phyloP scores from a whole-genome alignment of 192 early-diverging fungal genomes.

The Geosiphon pyriformis region DNA sequence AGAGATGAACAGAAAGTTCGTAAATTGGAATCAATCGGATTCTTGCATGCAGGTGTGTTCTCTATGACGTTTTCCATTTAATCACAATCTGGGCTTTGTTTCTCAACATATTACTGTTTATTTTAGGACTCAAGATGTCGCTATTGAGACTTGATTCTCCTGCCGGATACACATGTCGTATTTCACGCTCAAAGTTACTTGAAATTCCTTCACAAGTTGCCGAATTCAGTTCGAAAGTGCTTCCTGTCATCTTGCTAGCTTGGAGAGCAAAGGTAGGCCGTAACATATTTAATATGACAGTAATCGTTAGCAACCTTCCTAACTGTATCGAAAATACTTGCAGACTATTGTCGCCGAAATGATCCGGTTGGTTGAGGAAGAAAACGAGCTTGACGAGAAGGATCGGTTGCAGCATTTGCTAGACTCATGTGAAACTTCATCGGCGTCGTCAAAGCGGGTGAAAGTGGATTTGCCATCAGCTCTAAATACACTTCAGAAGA shows the following conservation, averaged over 20 bases:
- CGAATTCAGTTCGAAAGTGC: slow-evolving; percentile 12
- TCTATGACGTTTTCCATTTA: too few relatives aligned
- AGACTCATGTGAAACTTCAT: slow-evolving; percentile 4
- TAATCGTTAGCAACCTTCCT: neutral
- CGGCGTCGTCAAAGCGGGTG: neutral
- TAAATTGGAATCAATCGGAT: slow-evolving; percentile 17
- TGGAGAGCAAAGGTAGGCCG: slow-evolving; percentile 24
- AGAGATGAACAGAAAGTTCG: slow-evolving; percentile 6
- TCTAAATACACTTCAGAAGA: neutral
- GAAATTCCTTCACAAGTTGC: slow-evolving; percentile 1
- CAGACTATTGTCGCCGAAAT: slow-evolving; percentile 10
- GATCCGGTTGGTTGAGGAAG: slow-evolving; percentile 10
- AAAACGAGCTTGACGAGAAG: neutral
- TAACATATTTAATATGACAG: neutral
- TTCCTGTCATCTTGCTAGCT: slow-evolving; percentile 1
- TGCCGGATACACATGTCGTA: slow-evolving; percentile 18
- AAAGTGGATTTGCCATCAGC: slow-evolving; percentile 1
- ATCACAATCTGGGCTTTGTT: too few relatives aligned
- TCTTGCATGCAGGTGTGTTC: slow-evolving; percentile 21
- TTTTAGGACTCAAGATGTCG: slow-evolving; percentile 10
- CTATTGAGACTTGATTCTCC: slow-evolving; percentile 20
- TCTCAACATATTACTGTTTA: slow-evolving; percentile 7
- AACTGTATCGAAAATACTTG: too few relatives aligned
- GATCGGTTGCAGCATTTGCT: slow-evolving; percentile 7
- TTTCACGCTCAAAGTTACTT: slow-evolving; percentile 11